Evolutionary conservation across 2,329 filamentous ascomycete species (phyloP), one percentile per base, ranked within the genome.

Genomic region (Aspergillus sp.): DNA sequence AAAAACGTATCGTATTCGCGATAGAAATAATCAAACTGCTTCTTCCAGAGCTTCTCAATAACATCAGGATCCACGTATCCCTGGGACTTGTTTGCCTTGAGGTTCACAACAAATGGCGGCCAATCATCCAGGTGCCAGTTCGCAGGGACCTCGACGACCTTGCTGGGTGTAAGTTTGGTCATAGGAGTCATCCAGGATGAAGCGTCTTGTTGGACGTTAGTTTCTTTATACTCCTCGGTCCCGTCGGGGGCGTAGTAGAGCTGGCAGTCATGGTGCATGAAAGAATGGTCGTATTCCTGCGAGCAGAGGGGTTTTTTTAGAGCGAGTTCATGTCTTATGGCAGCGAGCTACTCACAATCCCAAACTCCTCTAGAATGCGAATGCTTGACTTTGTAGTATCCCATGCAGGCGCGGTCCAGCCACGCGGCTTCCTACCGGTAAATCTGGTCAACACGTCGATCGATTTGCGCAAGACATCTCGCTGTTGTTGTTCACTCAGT

Each of bases 351-450:
- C 32, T 36, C 32, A 36, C 72, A 41, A 76, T 72, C 1, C 74
- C 74, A 34, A 75, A 76, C 25, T 65, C 66, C 13, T 76, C 66
- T 20, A 76, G 65, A 4, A 76, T 50, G 21, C 76, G 71, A 0
- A 83, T 82, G 0, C 85, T 86, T 64, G 89, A 87, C 57, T 82
- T 79, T 54, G 81, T 85, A 0, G 82, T 85, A 64, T 91, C 87
- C 88, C 88, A 91, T 55, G 58, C 61, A 11, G 88, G 88, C 0
- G 87, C 88, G 0, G 91, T 87, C 42, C 81, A 86, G 1, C 88
- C 88, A n/a, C n/a, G n/a, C n/a, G n/a, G n/a, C n/a, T n/a, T n/a
- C n/a, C n/a, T n/a, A n/a, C n/a, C n/a, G n/a, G n/a, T n/a, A n/a
- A n/a, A n/a, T n/a, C n/a, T n/a, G n/a, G n/a, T n/a, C n/a, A n/a